Evolutionary conservation across 768 basidiomycete species (phyloP).

Genomic region (Psilocybe cyanescens): DNA sequence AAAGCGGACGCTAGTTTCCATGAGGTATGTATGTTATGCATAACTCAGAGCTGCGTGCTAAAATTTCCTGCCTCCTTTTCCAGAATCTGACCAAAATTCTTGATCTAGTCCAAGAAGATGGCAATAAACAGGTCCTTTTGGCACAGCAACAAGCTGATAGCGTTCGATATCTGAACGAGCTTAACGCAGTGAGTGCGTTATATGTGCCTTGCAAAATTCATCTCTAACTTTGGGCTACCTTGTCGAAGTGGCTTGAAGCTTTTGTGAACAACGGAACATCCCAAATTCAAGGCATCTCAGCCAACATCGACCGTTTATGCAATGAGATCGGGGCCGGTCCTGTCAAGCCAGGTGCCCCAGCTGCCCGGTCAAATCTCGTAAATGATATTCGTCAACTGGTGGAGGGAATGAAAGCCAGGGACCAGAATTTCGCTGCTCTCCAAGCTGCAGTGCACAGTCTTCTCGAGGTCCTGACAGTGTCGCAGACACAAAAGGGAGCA

Average conservation of each 20-base stretch:
- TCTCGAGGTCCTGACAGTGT: conserved; percentile 30
- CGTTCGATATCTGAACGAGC: conserved; percentile 77
- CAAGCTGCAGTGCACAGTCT: conserved; percentile 45
- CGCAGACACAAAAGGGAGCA: conserved; percentile 25
- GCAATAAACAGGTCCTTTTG: conserved; percentile 49
- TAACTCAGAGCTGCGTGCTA: not conserved
- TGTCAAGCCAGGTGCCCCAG: not conserved
- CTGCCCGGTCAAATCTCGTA: conserved; percentile 27
- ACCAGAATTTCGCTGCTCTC: conserved; percentile 39
- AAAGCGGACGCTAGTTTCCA: not conserved
- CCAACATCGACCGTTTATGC: conserved; percentile 64
- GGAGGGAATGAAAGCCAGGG: conserved; percentile 34
- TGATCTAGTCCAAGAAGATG: conserved; percentile 49
- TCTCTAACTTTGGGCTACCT: not conserved
- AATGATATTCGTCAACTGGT: conserved; percentile 42
- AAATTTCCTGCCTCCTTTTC: not conserved
- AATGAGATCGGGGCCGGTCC: conserved; percentile 47
- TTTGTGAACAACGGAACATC: conserved; percentile 80
- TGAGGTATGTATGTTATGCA: conserved; percentile 3
- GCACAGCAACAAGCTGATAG: conserved; percentile 74
- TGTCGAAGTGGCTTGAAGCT: conserved; percentile 76
- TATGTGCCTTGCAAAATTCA: not conserved
- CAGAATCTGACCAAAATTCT: conserved; percentile 49
- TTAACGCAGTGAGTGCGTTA: conserved; percentile 57
- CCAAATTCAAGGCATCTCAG: conserved; percentile 67